These are phyloP conservation scores for Calonectria fujianensis DNA, from an alignment of 2,329 filamentous ascomycete genomes.

Conservation along the genomic window DNA sequence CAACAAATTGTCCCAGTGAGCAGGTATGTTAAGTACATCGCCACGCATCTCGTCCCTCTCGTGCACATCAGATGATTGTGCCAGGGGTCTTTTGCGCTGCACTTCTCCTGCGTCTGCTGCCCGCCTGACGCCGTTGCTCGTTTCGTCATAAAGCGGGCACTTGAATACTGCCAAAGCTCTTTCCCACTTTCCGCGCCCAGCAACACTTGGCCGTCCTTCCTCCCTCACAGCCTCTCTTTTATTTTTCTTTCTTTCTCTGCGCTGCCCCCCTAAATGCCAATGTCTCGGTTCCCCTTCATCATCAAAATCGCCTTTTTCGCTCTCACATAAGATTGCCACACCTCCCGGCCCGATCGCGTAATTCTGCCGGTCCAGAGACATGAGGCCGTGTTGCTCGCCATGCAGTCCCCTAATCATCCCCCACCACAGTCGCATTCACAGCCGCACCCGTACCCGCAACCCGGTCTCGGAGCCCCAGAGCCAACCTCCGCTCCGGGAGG, in stretches of 20 bases:
- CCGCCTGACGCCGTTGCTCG: constrained; percentile 18
- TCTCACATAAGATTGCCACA: constrained; percentile 41
- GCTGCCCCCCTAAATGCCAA: constrained; percentile 26
- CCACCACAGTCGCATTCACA: constrained; percentile 31
- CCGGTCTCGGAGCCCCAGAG: constrained; percentile 41
- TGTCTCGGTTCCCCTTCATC: constrained; percentile 46
- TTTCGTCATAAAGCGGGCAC: constrained; percentile 32
- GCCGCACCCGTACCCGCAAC: constrained; percentile 40
- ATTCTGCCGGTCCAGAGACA: constrained; percentile 48
- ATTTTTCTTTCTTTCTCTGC: not conserved
- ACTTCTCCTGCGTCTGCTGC: constrained; percentile 21
- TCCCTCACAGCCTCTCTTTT: not conserved
- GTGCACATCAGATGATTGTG: constrained; percentile 2
- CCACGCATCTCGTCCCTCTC: constrained; percentile 21
- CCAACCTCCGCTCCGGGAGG: constrained; percentile 45
- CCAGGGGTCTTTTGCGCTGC: constrained; percentile 9
- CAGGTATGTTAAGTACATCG: constrained; percentile 30
- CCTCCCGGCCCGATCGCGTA: constrained; percentile 31
- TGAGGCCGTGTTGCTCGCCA: constrained; percentile 47
- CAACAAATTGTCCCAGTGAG: constrained; percentile 17
- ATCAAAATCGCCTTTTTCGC: constrained; percentile 31
- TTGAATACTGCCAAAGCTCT: constrained; percentile 31
- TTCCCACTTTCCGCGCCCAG: not conserved
- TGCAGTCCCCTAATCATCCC: constrained; percentile 47
- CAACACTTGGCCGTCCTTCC: constrained; percentile 9